These are phyloP conservation scores for Sporothrix curviconia DNA, from an alignment of 2,329 filamentous ascomycete genomes.

Conservation along the genomic window DNA sequence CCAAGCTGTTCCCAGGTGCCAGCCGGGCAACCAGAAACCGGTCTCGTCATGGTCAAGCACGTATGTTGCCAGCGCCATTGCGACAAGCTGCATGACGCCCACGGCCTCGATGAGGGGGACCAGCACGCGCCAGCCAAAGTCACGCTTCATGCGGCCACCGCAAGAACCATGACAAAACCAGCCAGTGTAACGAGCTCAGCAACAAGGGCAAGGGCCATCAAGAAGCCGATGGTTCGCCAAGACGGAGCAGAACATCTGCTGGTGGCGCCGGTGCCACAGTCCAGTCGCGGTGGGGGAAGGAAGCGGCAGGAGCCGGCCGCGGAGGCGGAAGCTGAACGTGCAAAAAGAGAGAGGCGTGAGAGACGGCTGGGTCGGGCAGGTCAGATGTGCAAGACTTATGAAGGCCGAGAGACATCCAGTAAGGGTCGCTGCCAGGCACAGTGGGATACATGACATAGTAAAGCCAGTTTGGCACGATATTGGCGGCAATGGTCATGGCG, in stretches of 20 bases:
- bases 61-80: conserved; percentile 77
- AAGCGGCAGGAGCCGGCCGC: conserved; percentile 45
- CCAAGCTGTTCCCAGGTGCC: conserved; percentile 74
- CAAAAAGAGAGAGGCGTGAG: neutral
- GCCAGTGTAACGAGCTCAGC: conserved; percentile 75
- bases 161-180: conserved; percentile 68
- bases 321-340: neutral
- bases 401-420: conserved; percentile 64
- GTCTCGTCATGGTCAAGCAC: conserved; percentile 75
- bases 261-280: conserved; percentile 54
- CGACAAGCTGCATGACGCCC: conserved; percentile 63
- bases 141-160: conserved; percentile 73
- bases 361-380: neutral
- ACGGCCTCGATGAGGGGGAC: conserved; percentile 58
- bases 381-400: conserved; percentile 73
- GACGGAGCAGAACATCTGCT: conserved; percentile 72
- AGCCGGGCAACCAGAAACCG: conserved; percentile 75
- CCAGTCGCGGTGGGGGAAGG: conserved; percentile 60
- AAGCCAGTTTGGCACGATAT: conserved; percentile 66
- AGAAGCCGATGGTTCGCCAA: conserved; percentile 81
- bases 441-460: conserved; percentile 47
- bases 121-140: conserved; percentile 75
- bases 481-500: conserved; percentile 62
- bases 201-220: conserved; percentile 80
- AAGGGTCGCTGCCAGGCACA: conserved; percentile 39